A percentile compares a stretch with the other conserved stretches of the same genome.
Evolutionary conservation across 345 rosid genomes (phyloP).

Genomic region (Turritis glabra): DNA sequence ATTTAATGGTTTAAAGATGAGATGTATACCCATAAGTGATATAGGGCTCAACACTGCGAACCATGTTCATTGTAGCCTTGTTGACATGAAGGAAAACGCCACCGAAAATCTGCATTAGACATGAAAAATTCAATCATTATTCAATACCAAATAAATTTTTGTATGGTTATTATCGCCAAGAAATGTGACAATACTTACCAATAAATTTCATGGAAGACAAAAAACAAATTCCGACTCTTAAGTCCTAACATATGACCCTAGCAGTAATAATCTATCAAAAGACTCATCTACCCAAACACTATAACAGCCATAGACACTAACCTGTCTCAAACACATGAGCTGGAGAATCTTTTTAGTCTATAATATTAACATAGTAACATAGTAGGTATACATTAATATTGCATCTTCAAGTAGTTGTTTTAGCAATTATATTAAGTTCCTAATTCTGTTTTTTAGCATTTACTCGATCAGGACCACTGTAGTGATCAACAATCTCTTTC

Average conservation of each 20-base stretch:
- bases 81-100: constrained; percentile 92
- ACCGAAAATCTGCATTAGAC: constrained; percentile 64
- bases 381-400: no score
- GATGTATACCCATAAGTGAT: constrained; percentile 78
- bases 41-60: constrained; percentile 90
- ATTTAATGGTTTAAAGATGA: no score
- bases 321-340: constrained; percentile 97
- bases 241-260: no score
- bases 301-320: constrained; percentile 5
- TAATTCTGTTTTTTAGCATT: no score
- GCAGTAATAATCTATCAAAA: neutral
- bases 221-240: no score
- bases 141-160: neutral
- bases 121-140: neutral
- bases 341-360: constrained; percentile 82
- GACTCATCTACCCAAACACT: neutral
- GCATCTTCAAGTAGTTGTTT: no score
- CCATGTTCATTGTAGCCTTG: constrained; percentile 91
- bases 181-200: neutral
- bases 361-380: no score
- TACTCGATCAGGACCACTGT: no score
- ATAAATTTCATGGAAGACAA: neutral
- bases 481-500: no score
- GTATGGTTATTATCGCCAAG: neutral
- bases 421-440: no score